Conservation (phyloP, 768 basidiomycete genomes). For the Pulveroboletus sp. region DNA sequence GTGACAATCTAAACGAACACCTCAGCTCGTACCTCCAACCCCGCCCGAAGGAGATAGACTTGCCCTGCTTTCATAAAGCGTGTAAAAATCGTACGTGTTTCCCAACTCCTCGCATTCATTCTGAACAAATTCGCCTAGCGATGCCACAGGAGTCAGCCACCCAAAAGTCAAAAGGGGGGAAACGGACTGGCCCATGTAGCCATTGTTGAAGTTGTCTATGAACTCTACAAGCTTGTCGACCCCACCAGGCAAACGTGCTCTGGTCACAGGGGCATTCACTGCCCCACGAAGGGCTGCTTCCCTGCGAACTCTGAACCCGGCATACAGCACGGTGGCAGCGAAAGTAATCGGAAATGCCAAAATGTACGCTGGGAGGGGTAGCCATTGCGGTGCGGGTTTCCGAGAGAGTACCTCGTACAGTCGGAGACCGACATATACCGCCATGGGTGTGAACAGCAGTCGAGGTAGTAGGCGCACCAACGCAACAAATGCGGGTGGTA, state of each 20-base stretch:
- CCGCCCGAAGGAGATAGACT: neutral
- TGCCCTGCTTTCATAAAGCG: slow-evolving; percentile 29
- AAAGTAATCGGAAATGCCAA: slow-evolving; percentile 25
- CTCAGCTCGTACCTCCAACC: neutral
- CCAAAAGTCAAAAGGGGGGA: neutral
- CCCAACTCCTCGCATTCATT: slow-evolving; percentile 17
- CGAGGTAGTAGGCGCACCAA: slow-evolving; percentile 29
- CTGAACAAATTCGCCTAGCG: slow-evolving; percentile 10
- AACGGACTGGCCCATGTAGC: slow-evolving; percentile 44
- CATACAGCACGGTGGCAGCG: slow-evolving; percentile 33
- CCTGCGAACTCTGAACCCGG: slow-evolving; percentile 41
- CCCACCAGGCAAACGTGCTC: slow-evolving; percentile 41
- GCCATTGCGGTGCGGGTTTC: slow-evolving; percentile 9
- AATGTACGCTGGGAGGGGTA: slow-evolving; percentile 15
- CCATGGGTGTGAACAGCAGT: slow-evolving; percentile 17
- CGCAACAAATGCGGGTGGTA: slow-evolving; percentile 34
- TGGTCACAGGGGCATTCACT: slow-evolving; percentile 37
- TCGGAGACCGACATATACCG: slow-evolving; percentile 11
- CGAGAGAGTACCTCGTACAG: slow-evolving; percentile 9
- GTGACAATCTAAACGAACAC: slow-evolving; percentile 32
- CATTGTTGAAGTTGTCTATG: slow-evolving; percentile 37
- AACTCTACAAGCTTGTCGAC: slow-evolving; percentile 42
- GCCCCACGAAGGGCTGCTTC: slow-evolving; percentile 45
- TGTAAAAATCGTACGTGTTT: slow-evolving; percentile 20
- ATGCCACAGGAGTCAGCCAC: neutral